Evolutionary conservation across 2,329 filamentous ascomycete species (phyloP), one percentile per base, ranked within the genome.

Genomic region (Parastagonospora nodorum): DNA sequence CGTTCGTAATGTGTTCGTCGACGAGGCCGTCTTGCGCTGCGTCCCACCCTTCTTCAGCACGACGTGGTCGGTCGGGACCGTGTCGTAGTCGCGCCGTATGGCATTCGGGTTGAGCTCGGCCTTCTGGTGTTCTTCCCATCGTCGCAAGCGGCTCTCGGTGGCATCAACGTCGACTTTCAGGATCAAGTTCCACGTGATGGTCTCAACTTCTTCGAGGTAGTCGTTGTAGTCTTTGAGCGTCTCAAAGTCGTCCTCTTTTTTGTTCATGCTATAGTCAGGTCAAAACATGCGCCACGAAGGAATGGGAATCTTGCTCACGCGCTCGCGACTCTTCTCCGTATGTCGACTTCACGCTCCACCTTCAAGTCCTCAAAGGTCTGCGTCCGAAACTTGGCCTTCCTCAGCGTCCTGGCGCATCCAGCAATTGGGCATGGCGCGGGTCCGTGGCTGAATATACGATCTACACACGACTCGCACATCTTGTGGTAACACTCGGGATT

Each of bases 401-500:
- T 88, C 5, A 99, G 82, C 1, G 92, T 97, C 73, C 89, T 88
- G 71, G 86, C 84, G 77, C 94, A 99, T 35, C 88, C 89, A 0
- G 90, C 90, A 51, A 97, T 90, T 1, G 94, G 94, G 71, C 95
- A 99, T 55, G 92, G 89, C 48, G 92, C 90, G 0, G 94, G 94
- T 0, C 94, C 94, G 48, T 90, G 87, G 31, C 88, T 89, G 82
- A 97, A 99, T 65, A 97, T 90, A 48, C 93, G 89, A 75, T 93
- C 89, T 36, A 97, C 92, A 78, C 94, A 99, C 50, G 90, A 92
- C 73, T 91, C 88, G 80, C 94, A 99, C 90, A 99, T 97, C 63
- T 91, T 91, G 81, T 99, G 94, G 80, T 99, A 99, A 83, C 94
- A 99, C 80, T 96, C 92, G 8, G 93, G 91, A 74, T 97, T 97